Evolutionary conservation across 2,329 filamentous ascomycete species (phyloP).

Genomic region (Exserohilum turcica): DNA sequence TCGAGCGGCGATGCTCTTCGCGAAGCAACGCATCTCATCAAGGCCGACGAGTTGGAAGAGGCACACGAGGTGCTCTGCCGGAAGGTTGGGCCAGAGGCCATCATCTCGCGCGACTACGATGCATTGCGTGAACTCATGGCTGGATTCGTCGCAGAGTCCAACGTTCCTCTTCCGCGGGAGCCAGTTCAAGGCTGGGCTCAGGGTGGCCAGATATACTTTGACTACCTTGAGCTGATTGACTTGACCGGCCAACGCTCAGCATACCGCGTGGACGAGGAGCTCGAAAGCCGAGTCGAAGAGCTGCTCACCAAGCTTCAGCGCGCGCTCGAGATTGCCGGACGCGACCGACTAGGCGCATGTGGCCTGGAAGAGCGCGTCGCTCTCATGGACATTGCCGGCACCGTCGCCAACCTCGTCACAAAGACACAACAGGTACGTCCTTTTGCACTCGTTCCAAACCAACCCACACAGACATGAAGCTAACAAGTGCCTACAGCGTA

Average conservation of each 20-base stretch:
- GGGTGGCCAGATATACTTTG: constrained; percentile 79
- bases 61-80: constrained; percentile 83
- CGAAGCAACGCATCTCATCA: constrained; percentile 72
- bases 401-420: constrained; percentile 70
- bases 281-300: constrained; percentile 36
- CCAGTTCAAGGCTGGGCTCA: constrained; percentile 73
- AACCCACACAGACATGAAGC: constrained; percentile 26
- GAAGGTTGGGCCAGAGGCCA: constrained; percentile 77
- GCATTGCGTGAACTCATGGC: constrained; percentile 70
- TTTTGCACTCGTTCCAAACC: neutral
- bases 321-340: constrained; percentile 47
- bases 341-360: constrained; percentile 48
- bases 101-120: constrained; percentile 82
- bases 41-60: constrained; percentile 74
- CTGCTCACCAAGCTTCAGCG: constrained; percentile 45
- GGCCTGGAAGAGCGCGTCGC: constrained; percentile 67
- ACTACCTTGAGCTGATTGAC: constrained; percentile 61
- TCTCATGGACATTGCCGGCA: constrained; percentile 78
- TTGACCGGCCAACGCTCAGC: constrained; percentile 35
- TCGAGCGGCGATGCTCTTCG: constrained; percentile 66
- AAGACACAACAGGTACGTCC: constrained; percentile 43
- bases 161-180: constrained; percentile 32
- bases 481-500: constrained; percentile 31
- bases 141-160: constrained; percentile 62
- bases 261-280: constrained; percentile 39